Conservation (phyloP, 2,329 filamentous ascomycete genomes). For the Aspergillus sp. region DNA sequence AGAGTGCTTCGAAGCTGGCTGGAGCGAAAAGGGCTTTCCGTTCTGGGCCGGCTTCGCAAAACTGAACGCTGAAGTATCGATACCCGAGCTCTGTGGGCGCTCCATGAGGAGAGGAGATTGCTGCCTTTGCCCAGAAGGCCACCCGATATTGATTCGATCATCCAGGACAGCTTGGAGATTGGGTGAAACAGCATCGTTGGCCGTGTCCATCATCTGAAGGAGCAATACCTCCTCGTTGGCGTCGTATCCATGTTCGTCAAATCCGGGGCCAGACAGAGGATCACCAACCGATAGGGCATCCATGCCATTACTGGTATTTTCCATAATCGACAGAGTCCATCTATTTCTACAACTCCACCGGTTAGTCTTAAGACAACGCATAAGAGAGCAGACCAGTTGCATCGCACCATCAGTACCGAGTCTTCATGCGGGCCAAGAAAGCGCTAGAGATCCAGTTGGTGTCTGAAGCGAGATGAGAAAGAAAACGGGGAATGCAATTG, state of each 20-base stretch:
- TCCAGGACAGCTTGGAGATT: constrained; percentile 17
- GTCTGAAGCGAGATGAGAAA: not conserved
- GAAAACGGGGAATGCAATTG: not conserved
- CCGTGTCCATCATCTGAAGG: constrained; percentile 18
- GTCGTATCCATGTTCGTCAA: constrained; percentile 8
- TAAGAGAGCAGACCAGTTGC: not conserved
- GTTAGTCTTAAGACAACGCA: not conserved
- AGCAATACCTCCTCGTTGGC: constrained; percentile 22
- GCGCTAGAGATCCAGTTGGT: not conserved
- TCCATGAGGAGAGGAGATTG: constrained; percentile 28
- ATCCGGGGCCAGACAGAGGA: not conserved
- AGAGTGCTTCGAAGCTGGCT: constrained; percentile 12
- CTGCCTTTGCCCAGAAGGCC: constrained; percentile 6
- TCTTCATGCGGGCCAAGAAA: not conserved
- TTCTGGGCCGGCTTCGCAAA: constrained; percentile 33
- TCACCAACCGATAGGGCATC: not conserved
- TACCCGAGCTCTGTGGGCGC: constrained; percentile 30
- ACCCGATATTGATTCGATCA: constrained; percentile 12
- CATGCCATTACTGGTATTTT: not conserved
- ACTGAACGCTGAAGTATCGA: constrained; percentile 31
- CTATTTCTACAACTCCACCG: not conserved
- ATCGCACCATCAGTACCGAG: not conserved
- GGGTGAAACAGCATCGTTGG: constrained; percentile 17
- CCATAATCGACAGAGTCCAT: not conserved
- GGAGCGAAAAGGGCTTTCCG: constrained; percentile 25